Conservation (phyloP, 495 filamentous ascomycete species). For the Penicillium ucsense region DNA sequence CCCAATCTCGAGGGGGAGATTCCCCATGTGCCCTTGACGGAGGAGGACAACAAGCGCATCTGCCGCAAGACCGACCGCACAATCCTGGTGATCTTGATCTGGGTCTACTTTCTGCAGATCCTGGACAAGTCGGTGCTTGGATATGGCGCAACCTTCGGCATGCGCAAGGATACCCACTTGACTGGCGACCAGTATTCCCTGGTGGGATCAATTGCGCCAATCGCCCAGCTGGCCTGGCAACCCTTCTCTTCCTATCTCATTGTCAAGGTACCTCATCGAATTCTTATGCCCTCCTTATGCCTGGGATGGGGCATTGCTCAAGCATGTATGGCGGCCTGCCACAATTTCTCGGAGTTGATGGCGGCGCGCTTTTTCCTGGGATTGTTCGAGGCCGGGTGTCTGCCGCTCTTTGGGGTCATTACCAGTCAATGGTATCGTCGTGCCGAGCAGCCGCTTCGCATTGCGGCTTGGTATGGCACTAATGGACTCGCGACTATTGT, state of each 20-base stretch:
- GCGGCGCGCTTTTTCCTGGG: constrained; percentile 38
- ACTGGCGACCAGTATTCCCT: constrained; percentile 52
- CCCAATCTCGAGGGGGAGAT: not conserved
- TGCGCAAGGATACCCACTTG: constrained; percentile 43
- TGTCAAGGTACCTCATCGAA: constrained; percentile 55
- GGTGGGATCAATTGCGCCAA: constrained; percentile 50
- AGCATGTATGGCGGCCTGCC: constrained; percentile 35
- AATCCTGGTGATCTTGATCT: constrained; percentile 49
- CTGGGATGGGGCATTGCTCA: constrained; percentile 45
- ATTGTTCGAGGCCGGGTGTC: constrained; percentile 46
- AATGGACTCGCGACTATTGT: constrained; percentile 41
- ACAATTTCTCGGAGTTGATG: constrained; percentile 34
- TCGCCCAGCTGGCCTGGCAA: constrained; percentile 58
- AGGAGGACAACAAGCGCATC: constrained; percentile 45
- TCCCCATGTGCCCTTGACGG: constrained; percentile 33
- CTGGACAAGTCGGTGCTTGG: constrained; percentile 57
- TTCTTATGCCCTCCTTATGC: constrained; percentile 50
- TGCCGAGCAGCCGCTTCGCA: constrained; percentile 39
- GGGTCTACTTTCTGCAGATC: constrained; percentile 59
- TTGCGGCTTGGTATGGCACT: constrained; percentile 41
- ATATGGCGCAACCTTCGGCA: constrained; percentile 54
- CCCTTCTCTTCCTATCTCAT: constrained; percentile 56
- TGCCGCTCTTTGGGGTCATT: constrained; percentile 48
- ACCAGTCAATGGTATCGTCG: constrained; percentile 42
- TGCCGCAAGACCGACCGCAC: constrained; percentile 49